Evolutionary conservation across 208 protist genomes (phyloP), one percentile per base, ranked within the genome.

Genomic region (Angomonas ambiguus): DNA sequence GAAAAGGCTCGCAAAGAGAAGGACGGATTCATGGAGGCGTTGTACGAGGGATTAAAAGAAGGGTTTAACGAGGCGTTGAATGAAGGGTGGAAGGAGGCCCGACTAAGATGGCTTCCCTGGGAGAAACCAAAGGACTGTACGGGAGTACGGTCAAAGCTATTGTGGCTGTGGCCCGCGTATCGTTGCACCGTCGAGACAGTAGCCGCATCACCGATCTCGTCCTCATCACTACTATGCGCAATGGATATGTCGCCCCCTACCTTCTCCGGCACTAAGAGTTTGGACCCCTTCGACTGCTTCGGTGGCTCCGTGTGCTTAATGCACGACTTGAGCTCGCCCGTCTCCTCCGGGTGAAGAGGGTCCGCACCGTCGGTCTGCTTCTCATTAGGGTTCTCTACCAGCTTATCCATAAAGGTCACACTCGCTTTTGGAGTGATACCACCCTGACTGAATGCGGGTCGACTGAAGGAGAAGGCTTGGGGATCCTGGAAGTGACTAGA

Each of bases 181-280:
- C 35, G 35, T 13, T 41, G 35, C 51, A 6, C 66, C 60, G 45
- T 77, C 66, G 5, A 62, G 66, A 27, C 72, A 65, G 45, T 62
- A 32, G 59, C 65, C 45, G 25, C 69, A 35, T 25, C 66, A 25
- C 22, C 45, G 60, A 20, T 48, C 41, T 48, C 63, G 51, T 18
- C 51, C 32, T 16, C 45, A 53, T 53, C 45, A 53, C 45, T 53
- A 20, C 20, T 13, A 8, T 53, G 18, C 45, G 18, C 8, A 22
- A 41, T 41, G 8, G 35, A 18, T 13, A 41, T 13, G 8, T 62
- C 20, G 8, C 42, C n/a, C 24, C 64, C 32, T 38, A 45, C 2
- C 41, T 63, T 70, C 24, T 63, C 45, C 10, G 45, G 45, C 16
- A 53, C 45, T 24, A 53, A 24, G 16, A 53, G 45, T 24, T 53